A percentile compares a stretch with the other conserved stretches of the same genome.
phyloP scores from a whole-genome alignment of 768 basidiomycete species.

The Calocybe cyanea region DNA sequence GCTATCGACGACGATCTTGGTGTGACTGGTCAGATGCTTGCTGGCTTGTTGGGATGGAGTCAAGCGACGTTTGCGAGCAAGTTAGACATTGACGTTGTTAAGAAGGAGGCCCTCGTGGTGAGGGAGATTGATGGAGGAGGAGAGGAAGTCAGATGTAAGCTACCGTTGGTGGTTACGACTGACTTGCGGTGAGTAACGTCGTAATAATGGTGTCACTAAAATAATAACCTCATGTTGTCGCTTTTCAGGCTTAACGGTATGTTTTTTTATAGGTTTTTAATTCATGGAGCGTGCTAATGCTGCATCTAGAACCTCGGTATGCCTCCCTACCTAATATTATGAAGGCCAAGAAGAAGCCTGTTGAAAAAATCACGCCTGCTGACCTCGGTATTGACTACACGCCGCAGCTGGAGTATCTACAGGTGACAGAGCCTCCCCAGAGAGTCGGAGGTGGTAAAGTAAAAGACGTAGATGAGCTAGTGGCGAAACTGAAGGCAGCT shows the following conservation, averaged over 20 bases:
- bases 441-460: constrained; percentile 94
- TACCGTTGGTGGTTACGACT: constrained; percentile 89
- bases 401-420: constrained; percentile 80
- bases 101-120: constrained; percentile 66
- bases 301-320: constrained; percentile 79
- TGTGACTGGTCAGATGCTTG: constrained; percentile 96
- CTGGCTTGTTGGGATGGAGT: constrained; percentile 86
- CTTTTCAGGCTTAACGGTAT: constrained; percentile 66
- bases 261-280: constrained; percentile 6
- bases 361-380: constrained; percentile 75
- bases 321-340: constrained; percentile 97
- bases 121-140: constrained; percentile 95
- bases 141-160: constrained; percentile 71
- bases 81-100: constrained; percentile 62
- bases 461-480: constrained; percentile 81
- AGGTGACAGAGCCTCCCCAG: constrained; percentile 85
- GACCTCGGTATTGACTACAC: constrained; percentile 84
- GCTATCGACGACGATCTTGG: constrained; percentile 97
- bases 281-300: constrained; percentile 1
- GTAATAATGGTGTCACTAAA: background rate
- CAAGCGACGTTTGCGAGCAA: constrained; percentile 96
- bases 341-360: constrained; percentile 99
- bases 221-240: background rate
- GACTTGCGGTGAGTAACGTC: constrained; percentile 70
- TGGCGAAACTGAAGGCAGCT: constrained; percentile 85